These are phyloP conservation scores for Taphrina sp. DNA, from an alignment of 1,139 yeast species.

Conservation along the genomic window DNA sequence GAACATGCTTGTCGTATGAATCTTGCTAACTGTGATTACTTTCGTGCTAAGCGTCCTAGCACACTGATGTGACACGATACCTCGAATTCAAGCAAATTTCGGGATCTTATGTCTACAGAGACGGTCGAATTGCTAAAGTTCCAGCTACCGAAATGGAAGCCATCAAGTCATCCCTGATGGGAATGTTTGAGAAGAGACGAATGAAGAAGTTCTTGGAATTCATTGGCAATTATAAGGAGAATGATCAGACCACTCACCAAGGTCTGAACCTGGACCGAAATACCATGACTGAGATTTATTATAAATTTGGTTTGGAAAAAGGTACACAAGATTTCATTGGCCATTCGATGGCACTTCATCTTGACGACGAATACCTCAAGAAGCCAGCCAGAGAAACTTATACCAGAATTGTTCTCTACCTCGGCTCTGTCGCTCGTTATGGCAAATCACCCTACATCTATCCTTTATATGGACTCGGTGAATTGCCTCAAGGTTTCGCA, in stretches of 20 bases:
- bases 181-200: conserved; percentile 92
- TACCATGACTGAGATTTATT: conserved; percentile 89
- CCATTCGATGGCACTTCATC: conserved; percentile 97
- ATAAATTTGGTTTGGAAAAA: conserved; percentile 83
- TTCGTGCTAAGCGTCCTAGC: conserved; percentile 44
- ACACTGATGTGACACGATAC: conserved; percentile 92
- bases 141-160: conserved; percentile 85
- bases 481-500: conserved; percentile 97
- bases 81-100: conserved; percentile 94
- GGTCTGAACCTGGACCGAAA: conserved; percentile 80
- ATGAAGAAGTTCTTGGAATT: conserved; percentile 89
- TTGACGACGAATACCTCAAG: conserved; percentile 82
- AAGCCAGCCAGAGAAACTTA: conserved; percentile 92
- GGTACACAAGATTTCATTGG: conserved; percentile 97
- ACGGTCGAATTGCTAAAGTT: conserved; percentile 88
- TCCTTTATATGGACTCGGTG: conserved; percentile 96
- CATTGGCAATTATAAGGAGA: conserved; percentile 78
- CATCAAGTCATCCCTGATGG: conserved; percentile 86
- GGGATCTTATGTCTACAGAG: conserved; percentile 90
- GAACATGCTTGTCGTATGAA: conserved; percentile 61
- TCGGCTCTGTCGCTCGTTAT: conserved; percentile 86
- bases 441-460: conserved; percentile 96
- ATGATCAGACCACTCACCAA: conserved; percentile 75
- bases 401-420: conserved; percentile 79
- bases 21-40: too few species aligned